Evolutionary conservation across 352 stramenopile species (phyloP).

Genomic region (Globisporangium orthogonon): DNA sequence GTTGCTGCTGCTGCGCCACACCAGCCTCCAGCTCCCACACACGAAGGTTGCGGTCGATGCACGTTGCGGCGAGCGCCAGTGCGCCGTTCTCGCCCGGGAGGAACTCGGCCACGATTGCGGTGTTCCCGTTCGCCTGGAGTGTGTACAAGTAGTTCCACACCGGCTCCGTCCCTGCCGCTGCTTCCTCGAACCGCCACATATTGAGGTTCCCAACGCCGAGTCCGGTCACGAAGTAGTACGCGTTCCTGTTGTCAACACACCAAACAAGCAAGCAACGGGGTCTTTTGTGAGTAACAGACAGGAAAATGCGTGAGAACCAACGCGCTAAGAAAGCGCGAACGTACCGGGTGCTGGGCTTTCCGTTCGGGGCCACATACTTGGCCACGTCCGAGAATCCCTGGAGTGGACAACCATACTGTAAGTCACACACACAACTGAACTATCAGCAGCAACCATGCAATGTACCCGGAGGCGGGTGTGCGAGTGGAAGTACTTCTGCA

Average conservation of each 20-base stretch:
- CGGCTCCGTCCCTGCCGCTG: conserved; percentile 15
- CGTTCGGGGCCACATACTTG: conserved; percentile 23
- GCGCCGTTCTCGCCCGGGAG: conserved; percentile 19
- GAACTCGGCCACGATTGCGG: conserved; percentile 46
- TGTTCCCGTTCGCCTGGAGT: conserved; percentile 50
- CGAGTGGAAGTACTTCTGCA: conserved; percentile 67
- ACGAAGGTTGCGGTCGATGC: conserved; percentile 53
- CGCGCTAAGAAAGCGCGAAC: neutral
- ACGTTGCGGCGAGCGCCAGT: conserved; percentile 39
- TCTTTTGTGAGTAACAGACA: too few relatives aligned
- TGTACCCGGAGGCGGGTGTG: conserved; percentile 55
- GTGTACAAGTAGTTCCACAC: conserved; percentile 53
- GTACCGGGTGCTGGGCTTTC: conserved; percentile 8
- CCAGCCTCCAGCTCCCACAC: conserved; percentile 55
- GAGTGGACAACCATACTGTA: conserved; percentile 6
- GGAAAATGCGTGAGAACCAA: too few relatives aligned
- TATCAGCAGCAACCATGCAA: neutral
- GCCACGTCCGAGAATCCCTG: conserved; percentile 75
- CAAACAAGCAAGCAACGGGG: neutral
- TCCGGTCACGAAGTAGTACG: conserved; percentile 72
- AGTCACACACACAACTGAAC: neutral
- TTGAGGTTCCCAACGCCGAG: conserved; percentile 66
- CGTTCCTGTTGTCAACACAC: conserved; percentile 17
- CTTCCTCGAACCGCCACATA: conserved; percentile 70
- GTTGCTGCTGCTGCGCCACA: neutral